Conservation (phyloP, 352 stramenopile species). For the Phytophthora pistaciae region DNA sequence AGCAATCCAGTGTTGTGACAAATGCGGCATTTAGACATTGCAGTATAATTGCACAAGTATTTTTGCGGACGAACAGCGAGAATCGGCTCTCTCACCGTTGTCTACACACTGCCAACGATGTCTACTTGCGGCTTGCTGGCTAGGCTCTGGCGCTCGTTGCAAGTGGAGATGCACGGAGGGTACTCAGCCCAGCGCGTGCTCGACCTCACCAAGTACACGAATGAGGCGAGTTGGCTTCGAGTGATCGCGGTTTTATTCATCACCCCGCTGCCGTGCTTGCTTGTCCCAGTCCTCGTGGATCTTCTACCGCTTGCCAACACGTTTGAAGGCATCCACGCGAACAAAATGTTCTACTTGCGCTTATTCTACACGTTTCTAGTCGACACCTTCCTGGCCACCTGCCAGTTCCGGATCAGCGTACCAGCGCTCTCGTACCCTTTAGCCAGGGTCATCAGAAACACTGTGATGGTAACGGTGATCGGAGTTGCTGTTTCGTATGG, state of each 20-base stretch:
- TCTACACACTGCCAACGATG: no score
- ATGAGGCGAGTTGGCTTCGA: not conserved
- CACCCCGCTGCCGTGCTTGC: slow-evolving; percentile 24
- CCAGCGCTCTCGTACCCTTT: not conserved
- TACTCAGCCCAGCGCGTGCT: slow-evolving; percentile 14
- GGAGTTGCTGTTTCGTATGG: not conserved
- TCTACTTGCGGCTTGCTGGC: not conserved
- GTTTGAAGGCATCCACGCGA: slow-evolving; percentile 5
- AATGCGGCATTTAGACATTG: no score
- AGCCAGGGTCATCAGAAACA: not conserved
- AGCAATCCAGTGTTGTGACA: no score
- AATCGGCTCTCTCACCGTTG: no score
- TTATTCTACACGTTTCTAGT: slow-evolving; percentile 13
- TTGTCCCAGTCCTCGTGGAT: slow-evolving; percentile 22
- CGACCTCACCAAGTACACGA: slow-evolving; percentile 1
- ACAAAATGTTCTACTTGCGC: slow-evolving; percentile 25
- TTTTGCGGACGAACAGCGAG: no score
- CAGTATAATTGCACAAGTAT: not conserved
- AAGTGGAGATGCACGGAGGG: slow-evolving; percentile 24
- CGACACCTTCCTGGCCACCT: slow-evolving; percentile 16
- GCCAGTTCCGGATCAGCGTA: slow-evolving; percentile 10
- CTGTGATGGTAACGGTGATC: not conserved
- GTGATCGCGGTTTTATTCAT: slow-evolving; percentile 11
- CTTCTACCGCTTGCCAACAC: slow-evolving; percentile 15
- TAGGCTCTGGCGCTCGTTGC: slow-evolving; percentile 16